These are phyloP conservation scores for Populus simonii DNA, from an alignment of 345 rosid genomes.

Conservation along the genomic window DNA sequence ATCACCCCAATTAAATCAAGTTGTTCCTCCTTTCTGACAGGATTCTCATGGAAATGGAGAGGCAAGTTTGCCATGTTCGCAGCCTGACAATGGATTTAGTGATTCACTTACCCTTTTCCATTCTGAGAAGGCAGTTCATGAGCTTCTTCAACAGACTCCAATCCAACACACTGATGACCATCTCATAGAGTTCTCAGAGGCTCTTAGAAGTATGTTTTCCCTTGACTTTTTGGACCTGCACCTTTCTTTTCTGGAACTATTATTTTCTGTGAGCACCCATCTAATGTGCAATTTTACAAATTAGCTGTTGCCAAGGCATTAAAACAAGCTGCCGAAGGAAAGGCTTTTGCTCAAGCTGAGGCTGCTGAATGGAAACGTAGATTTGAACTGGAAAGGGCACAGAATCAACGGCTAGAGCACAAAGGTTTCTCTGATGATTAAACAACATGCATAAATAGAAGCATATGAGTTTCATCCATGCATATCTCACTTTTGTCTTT, in stretches of 20 bases:
- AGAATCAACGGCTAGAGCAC: constrained; percentile 43
- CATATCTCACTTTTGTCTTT: neutral
- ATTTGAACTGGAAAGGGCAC: constrained; percentile 76
- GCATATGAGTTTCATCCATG: constrained; percentile 9
- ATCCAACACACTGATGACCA: constrained; percentile 75
- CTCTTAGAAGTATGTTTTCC: constrained; percentile 72
- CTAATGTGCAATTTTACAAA: constrained; percentile 6
- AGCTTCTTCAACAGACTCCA: constrained; percentile 78
- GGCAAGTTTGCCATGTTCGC: constrained; percentile 36
- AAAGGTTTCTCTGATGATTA: constrained; percentile 52
- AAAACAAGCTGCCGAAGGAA: constrained; percentile 93
- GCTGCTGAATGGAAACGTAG: constrained; percentile 98
- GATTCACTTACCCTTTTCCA: constrained; percentile 50
- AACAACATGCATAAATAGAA: constrained; percentile 4
- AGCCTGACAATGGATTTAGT: constrained; percentile 44
- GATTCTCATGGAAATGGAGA: constrained; percentile 54
- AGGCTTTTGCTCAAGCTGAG: constrained; percentile 96
- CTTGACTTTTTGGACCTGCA: constrained; percentile 4
- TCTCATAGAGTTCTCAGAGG: constrained; percentile 91
- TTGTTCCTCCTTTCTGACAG: constrained; percentile 24
- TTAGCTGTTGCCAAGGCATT: constrained; percentile 97
- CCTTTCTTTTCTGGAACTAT: constrained; percentile 12
- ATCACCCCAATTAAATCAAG: neutral
- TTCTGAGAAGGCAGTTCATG: constrained; percentile 89
- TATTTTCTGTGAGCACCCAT: neutral